Evolutionary conservation across 306 rosid genomes (phyloP), one percentile per base, ranked within the genome.

Genomic region (Hippophae rhamnoides): DNA sequence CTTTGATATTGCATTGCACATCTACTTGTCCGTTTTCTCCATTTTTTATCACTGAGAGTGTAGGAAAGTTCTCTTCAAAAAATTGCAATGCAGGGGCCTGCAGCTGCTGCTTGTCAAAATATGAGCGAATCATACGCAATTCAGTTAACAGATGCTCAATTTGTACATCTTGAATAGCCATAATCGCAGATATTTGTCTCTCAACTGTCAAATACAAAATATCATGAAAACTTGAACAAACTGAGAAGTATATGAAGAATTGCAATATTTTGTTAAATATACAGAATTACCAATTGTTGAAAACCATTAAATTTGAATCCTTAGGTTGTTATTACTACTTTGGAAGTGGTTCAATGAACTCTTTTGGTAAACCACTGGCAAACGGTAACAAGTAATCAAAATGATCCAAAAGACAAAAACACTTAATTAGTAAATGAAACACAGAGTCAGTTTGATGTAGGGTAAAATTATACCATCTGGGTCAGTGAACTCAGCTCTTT

Each of bases 161-260:
- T 66, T 92, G 89, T 52, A 87, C 83, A 31, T 92, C 93, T 12
- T 92, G 81, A 66, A 85, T 83, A 60, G 87, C 95, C 72, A 84
- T 86, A 65, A 85, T 81, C 27, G 92, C 89, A 52, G 71, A 65
- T 44, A 67, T 69, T 54, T 86, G 89, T 25, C 82, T 81, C 63
- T 81, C 93, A 71, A 85, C 84, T 69, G 76, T 47, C 42, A 45
- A 58, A 52, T 46, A 44, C 10, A 62, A 38, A 14, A 62, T 23
- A 45, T 6, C n/a, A 9, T 48, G 44, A 13, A 44, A 47, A 7
- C 43, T 47, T 9, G 0, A 8, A 7, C 27, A 41, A 47, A 23
- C 2, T 23, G 27, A 27, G 59, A 59, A 52, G 51, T 6, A 25
- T 41, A 50, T 66, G 38, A 7, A 7, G 11, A 56, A 23, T 14